Evolutionary conservation across 2,329 filamentous ascomycete genomes (phyloP).

Genomic region (Arthroderma sp.): DNA sequence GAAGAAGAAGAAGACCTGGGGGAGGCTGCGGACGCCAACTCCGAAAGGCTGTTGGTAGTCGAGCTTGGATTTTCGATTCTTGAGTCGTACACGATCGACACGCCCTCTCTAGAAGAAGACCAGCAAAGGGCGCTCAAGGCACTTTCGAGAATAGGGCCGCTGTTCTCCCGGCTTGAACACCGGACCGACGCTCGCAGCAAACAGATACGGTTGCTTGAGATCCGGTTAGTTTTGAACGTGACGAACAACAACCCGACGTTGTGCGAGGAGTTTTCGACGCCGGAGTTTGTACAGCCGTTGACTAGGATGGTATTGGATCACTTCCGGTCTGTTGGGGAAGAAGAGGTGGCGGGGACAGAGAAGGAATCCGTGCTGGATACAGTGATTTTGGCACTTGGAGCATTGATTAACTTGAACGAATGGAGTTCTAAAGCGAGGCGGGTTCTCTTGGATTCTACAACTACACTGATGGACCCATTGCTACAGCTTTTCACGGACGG

Average conservation of each 20-base stretch:
- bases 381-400: conserved; percentile 64
- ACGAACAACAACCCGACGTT: conserved; percentile 66
- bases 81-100: conserved; percentile 24
- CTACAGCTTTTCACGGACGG: conserved; percentile 55
- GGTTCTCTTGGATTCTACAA: conserved; percentile 28
- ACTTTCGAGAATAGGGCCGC: conserved; percentile 24
- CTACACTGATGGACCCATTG: conserved; percentile 40
- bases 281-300: conserved; percentile 25
- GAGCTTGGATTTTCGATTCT: conserved; percentile 23
- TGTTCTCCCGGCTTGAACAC: conserved; percentile 21
- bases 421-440: conserved; percentile 52
- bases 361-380: conserved; percentile 52
- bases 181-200: conserved; percentile 11
- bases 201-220: conserved; percentile 28
- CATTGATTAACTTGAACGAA: conserved; percentile 79
- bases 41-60: conserved; percentile 15
- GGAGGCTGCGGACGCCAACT: not conserved
- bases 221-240: conserved; percentile 68
- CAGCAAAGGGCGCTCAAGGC: conserved; percentile 17
- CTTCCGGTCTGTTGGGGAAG: conserved; percentile 17
- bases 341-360: conserved; percentile 26
- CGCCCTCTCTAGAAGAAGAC: conserved; percentile 15
- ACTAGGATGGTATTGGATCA: conserved; percentile 24
- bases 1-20: not conserved
- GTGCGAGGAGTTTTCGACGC: conserved; percentile 51